Conservation (phyloP, 202 grass and related monocot species). For the Zizania palustris region DNA sequence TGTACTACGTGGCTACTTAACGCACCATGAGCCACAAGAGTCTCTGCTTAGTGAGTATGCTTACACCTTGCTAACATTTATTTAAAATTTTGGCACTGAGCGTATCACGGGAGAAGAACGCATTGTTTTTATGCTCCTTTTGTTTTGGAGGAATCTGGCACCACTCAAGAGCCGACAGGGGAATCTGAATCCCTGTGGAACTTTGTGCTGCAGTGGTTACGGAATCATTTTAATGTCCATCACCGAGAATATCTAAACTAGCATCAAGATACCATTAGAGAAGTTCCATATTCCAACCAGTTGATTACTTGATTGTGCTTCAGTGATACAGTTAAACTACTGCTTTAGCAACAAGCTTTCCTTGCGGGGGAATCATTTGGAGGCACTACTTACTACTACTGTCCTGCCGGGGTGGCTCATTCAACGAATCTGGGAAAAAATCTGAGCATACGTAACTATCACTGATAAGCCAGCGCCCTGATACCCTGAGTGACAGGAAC, state of each 20-base stretch:
- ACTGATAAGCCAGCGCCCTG: slow-evolving; percentile 46
- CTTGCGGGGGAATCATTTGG: neutral
- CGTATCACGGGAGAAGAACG: too few relatives aligned
- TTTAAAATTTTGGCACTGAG: neutral
- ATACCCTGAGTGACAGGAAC: slow-evolving; percentile 1
- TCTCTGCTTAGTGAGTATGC: neutral
- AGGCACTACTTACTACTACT: neutral
- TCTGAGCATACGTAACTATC: slow-evolving; percentile 1
- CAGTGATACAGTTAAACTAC: neutral
- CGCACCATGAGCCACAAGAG: neutral
- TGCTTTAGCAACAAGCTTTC: neutral
- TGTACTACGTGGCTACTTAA: neutral
- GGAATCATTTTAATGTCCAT: slow-evolving; percentile 6
- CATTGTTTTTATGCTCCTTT: neutral
- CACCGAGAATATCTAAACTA: neutral
- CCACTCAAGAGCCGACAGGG: slow-evolving; percentile 14
- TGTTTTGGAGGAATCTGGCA: neutral
- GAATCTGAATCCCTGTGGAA: slow-evolving; percentile 40
- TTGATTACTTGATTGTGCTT: too few relatives aligned
- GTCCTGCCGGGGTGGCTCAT: neutral
- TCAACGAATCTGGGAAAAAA: neutral
- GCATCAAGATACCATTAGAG: neutral
- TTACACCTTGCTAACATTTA: neutral
- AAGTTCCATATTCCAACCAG: neutral
- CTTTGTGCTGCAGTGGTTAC: neutral